Base-by-base conservation (phyloP, 1,284 basidiomycete genomes). In the Fomes fomentarius region DNA sequence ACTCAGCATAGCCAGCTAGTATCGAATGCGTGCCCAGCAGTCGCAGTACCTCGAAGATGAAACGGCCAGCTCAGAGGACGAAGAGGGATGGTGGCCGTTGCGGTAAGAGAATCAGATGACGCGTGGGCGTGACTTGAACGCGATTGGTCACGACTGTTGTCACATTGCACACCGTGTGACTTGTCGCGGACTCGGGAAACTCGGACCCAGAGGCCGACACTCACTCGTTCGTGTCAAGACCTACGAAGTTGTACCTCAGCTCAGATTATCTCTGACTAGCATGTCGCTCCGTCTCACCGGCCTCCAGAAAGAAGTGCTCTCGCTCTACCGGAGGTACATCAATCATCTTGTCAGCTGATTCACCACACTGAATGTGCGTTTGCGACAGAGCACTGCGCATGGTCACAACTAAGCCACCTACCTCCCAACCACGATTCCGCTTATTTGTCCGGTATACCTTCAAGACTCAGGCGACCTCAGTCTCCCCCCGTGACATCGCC, bases 381-480 rank as follows among this genome's bases (percentile, higher is more conserved):
- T 12, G 15, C 19, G 7, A 30, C 60, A 93, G 90, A 40, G 87
- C 88, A 26, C 78, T 92, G 30, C 85, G 89, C 24, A 87, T 91
- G 79, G 81, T 83, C 6, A 77, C 73, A 48, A 77, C 80, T 10
- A 93, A 93, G 72, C 87, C 89, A 8, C 66, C 69, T 1, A 56
- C 69, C 7, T 73, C 80, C 0, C 85, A 78, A 43, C 73, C 77
- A 22, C 89, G 84, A 62, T 93, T 91, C 71, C 73, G 74, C 19
- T 76, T 89, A 39, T 82, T 82, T 63, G 76, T 89, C 22, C 85
- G 83, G 52, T 84, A 87, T 68, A 79, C 76, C 15, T 92, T 93
- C 70, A 85, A 75, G 64, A 76, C 73, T 4, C 85, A 86, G 64
- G 84, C 87, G 1, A 66, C 74, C 3, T 74, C 73, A 1, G 74